These are phyloP conservation scores for Saccharomyces pastorianus DNA, from an alignment of 1,139 yeast species.

Conservation along the genomic window DNA sequence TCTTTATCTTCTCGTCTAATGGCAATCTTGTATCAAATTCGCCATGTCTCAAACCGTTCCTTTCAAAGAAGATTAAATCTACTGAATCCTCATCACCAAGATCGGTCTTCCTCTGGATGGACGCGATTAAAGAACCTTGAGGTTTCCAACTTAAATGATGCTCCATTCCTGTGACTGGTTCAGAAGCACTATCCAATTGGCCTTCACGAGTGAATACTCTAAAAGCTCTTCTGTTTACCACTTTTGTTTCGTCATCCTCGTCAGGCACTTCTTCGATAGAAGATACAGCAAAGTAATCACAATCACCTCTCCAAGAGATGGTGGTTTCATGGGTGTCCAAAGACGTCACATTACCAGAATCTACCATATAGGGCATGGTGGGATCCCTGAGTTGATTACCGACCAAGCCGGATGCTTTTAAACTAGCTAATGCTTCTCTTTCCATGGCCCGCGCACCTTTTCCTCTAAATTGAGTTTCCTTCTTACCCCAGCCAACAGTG, in stretches of 20 bases:
- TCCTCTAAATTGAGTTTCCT: constrained; percentile 95
- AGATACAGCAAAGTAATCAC: constrained; percentile 69
- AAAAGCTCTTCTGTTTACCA: constrained; percentile 59
- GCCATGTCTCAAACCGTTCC: constrained; percentile 89
- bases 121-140: constrained; percentile 79
- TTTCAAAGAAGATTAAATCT: constrained; percentile 71
- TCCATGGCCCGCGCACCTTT: constrained; percentile 78
- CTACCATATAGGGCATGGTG: constrained; percentile 69
- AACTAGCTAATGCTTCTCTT: constrained; percentile 42
- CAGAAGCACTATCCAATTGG: constrained; percentile 72
- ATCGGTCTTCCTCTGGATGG: constrained; percentile 51
- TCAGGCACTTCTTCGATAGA: constrained; percentile 44
- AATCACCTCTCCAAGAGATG: constrained; percentile 93
- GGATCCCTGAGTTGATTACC: constrained; percentile 72
- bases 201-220: constrained; percentile 81
- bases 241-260: constrained; percentile 32
- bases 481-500: constrained; percentile 97
- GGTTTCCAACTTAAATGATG: constrained; percentile 80
- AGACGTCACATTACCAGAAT: constrained; percentile 53
- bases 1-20: constrained; percentile 38
- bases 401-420: constrained; percentile 63
- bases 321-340: constrained; percentile 42
- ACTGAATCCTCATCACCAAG: constrained; percentile 33
- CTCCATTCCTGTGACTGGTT: constrained; percentile 80
- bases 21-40: constrained; percentile 68